Evolutionary conservation across 73 alveolate genomes (phyloP).

Genomic region (Tetrahymena borealis): DNA sequence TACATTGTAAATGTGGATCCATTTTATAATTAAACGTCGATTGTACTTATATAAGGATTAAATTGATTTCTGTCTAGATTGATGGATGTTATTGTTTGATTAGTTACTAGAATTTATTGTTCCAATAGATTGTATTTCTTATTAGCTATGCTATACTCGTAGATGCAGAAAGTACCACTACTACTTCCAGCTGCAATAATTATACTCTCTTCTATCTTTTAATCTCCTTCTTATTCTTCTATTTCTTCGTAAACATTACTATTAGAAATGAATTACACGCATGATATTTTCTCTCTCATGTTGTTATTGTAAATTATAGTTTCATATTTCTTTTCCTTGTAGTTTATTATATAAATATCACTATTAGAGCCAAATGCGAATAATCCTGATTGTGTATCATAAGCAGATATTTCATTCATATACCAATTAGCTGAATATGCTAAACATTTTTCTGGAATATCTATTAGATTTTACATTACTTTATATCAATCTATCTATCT

Average conservation of each 20-base stretch:
- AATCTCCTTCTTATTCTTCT: neutral
- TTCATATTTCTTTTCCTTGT: neutral
- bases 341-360: neutral
- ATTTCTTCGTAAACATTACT: neutral
- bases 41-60: neutral
- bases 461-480: neutral
- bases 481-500: neutral
- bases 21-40: neutral
- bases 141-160: neutral
- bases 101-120: neutral
- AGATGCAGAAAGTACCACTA: neutral
- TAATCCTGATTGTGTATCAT: neutral
- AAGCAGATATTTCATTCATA: neutral
- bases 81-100: neutral
- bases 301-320: neutral
- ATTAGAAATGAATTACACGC: neutral
- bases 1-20: neutral
- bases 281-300: neutral
- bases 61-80: neutral
- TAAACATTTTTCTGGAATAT: neutral
- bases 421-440: neutral
- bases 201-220: neutral
- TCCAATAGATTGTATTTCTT: neutral
- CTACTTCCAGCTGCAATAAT: neutral
- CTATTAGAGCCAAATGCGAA: neutral